phyloP scores from a whole-genome alignment of 1,139 yeast genomes.

The Yamadazyma epiphylla region DNA sequence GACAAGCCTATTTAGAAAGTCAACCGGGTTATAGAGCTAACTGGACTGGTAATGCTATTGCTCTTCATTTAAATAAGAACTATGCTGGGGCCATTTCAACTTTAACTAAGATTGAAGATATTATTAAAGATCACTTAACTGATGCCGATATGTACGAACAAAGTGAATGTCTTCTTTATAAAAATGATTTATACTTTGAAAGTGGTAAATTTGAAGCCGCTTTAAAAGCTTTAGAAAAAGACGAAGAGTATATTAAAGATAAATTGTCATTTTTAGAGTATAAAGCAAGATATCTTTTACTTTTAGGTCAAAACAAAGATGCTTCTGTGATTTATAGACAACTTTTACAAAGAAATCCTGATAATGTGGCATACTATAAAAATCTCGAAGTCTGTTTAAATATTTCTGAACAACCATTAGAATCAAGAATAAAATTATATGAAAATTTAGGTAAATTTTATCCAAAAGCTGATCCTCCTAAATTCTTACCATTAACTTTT shows the following conservation, averaged over 20 bases:
- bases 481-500: slow-evolving; percentile 72
- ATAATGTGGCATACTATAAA: slow-evolving; percentile 61
- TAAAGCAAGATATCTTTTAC: slow-evolving; percentile 56
- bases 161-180: slow-evolving; percentile 75
- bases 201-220: slow-evolving; percentile 65
- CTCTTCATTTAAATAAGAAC: slow-evolving; percentile 74
- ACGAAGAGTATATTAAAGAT: slow-evolving; percentile 57
- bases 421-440: slow-evolving; percentile 53
- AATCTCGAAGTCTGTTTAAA: slow-evolving; percentile 63
- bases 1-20: slow-evolving; percentile 67
- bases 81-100: slow-evolving; percentile 66
- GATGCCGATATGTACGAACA: slow-evolving; percentile 72
- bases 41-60: slow-evolving; percentile 89
- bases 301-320: slow-evolving; percentile 43
- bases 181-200: slow-evolving; percentile 61
- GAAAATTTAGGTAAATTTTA: slow-evolving; percentile 62
- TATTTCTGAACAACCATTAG: slow-evolving; percentile 26
- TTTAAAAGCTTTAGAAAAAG: slow-evolving; percentile 53
- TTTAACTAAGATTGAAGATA: slow-evolving; percentile 67
- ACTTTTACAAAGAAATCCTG: slow-evolving; percentile 83
- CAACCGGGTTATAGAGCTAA: slow-evolving; percentile 86
- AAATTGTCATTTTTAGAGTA: slow-evolving; percentile 60
- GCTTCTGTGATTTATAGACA: slow-evolving; percentile 69
- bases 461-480: slow-evolving; percentile 83
- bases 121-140: slow-evolving; percentile 64